These are phyloP conservation scores for Mycena haematopus DNA, from an alignment of 768 basidiomycete genomes.

Conservation along the genomic window DNA sequence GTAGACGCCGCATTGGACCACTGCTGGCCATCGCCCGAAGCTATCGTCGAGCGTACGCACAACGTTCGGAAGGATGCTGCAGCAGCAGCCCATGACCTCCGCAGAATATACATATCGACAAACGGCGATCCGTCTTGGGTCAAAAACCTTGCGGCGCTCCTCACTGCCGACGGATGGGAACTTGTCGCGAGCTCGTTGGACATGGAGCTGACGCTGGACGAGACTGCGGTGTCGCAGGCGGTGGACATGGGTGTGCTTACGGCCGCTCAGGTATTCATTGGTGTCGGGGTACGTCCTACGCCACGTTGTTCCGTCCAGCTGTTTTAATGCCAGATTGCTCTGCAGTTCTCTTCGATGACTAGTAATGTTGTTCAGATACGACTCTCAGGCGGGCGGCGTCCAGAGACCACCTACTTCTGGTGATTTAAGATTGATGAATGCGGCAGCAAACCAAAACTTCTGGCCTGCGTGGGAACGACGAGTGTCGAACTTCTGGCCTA, in stretches of 20 bases:
- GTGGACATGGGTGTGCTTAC: conserved; percentile 22
- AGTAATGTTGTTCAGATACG: conserved; percentile 22
- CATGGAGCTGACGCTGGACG: conserved; percentile 15
- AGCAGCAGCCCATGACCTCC: conserved; percentile 29
- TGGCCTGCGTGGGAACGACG: too few species aligned
- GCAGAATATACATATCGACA: conserved; percentile 53
- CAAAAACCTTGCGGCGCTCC: conserved; percentile 40
- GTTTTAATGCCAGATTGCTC: not conserved
- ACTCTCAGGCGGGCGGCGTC: not conserved
- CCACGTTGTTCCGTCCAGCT: too few species aligned
- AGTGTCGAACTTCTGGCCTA: too few species aligned
- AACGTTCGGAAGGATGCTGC: conserved; percentile 31
- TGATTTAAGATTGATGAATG: too few species aligned
- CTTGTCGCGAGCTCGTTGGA: conserved; percentile 42
- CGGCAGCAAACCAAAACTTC: too few species aligned
- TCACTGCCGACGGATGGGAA: conserved; percentile 44
- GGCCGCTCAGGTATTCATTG: conserved; percentile 20
- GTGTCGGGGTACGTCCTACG: conserved; percentile 14
- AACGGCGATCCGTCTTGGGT: conserved; percentile 51
- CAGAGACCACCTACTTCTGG: conserved; percentile 13
- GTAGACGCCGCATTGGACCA: conserved; percentile 40
- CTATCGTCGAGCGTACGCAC: conserved; percentile 46
- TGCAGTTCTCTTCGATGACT: conserved; percentile 17
- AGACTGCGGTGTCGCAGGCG: conserved; percentile 18
- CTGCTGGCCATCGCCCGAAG: conserved; percentile 48